Percentiles rank a stretch among this genome's conserved stretches.
Conservation (phyloP, 176 grass and related monocot genomes). For the Oropetium thomaeum region DNA sequence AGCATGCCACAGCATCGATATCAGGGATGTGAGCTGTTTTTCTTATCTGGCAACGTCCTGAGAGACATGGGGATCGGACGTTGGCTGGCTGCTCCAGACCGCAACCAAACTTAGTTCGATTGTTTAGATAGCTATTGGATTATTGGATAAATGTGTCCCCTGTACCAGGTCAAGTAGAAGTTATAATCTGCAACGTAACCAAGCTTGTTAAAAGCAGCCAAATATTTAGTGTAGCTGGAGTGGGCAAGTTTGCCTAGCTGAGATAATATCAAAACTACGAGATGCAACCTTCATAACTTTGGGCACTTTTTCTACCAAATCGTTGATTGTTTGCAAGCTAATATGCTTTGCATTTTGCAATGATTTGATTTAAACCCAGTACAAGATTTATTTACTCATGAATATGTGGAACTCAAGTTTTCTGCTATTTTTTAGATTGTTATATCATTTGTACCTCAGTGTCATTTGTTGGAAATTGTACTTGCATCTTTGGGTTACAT, state of each 20-base stretch:
- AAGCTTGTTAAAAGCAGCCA: too few relatives aligned
- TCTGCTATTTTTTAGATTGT: neutral
- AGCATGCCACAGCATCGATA: too few relatives aligned
- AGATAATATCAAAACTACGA: neutral
- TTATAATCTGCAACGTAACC: neutral
- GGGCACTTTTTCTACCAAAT: neutral
- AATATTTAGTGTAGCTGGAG: too few relatives aligned
- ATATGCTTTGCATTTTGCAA: neutral
- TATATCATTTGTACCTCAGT: neutral
- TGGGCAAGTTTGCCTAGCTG: too few relatives aligned
- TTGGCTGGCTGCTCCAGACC: too few relatives aligned
- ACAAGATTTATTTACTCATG: neutral
- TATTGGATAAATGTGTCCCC: neutral
- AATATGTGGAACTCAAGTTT: conserved; percentile 1
- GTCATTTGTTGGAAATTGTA: neutral
- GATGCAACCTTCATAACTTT: neutral
- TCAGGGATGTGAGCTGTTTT: too few relatives aligned
- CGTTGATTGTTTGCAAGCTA: conserved; percentile 6
- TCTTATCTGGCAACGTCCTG: too few relatives aligned
- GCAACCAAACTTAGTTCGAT: too few relatives aligned
- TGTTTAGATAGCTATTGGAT: too few relatives aligned
- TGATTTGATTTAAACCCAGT: neutral
- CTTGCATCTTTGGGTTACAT: neutral
- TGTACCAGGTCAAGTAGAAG: neutral
- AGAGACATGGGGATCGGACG: too few relatives aligned